Base-by-base conservation (phyloP, 2,329 filamentous ascomycete genomes). In the Ophiostoma piceae region DNA sequence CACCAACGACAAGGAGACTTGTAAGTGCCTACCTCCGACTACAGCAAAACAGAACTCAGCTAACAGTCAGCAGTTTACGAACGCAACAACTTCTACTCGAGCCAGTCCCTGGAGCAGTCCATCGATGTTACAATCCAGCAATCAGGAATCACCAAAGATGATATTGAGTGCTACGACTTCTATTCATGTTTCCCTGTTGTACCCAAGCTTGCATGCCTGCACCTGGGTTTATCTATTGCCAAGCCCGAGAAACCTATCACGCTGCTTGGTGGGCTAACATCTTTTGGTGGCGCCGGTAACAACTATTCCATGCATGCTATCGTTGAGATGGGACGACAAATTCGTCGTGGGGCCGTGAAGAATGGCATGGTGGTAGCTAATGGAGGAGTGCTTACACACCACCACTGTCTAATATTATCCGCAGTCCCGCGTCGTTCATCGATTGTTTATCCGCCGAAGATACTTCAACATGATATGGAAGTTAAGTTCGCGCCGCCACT, bases 201-300 rank as follows among this genome's bases (percentile, higher is more conserved):
- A 19, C 71, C 71, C 54, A 72, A 72, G 39, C 69, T 72, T 26
- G 71, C 71, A 26, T 72, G 71, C 54, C 47, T 39, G 11, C 71
- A 72, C 2, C 43, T 71, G 19, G 71, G 69, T 60, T 26, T 72
- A 26, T 69, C 67, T 2, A 54, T 69, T 3, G 62, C 66, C 2
- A 29, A 26, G 1, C 69, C 71, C 0, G 32, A 43, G 11, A 72
- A 72, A 43, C 67, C 71, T 3, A 71, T 72, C 11, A 35, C 69
- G 12, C 41, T 72, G 19, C 69, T 72, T 1, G 71, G 71, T 2
- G 71, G 71, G 12, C 60, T 72, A 4, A 71, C 71, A 26, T 72
- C 71, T 0, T 72, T 72, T 68, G 71, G 71, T n/a, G 71, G 71
- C n/a, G 71, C 71, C 12, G 71, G 71, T 14, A 72, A 72, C 69